Conservation (phyloP, 768 basidiomycete species). For the Leucogyrophana mollusca region DNA sequence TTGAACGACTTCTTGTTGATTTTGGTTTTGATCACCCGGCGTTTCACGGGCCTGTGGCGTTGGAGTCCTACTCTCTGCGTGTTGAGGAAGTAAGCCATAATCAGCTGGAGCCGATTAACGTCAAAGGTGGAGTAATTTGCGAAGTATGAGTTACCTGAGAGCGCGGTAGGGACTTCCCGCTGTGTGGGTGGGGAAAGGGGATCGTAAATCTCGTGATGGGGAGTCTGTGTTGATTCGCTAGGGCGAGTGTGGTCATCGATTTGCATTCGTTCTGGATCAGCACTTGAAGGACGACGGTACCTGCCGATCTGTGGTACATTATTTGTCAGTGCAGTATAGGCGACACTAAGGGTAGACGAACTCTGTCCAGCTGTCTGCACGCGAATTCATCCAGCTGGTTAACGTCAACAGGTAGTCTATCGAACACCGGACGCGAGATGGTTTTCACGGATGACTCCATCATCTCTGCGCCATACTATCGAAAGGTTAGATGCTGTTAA, state of each 20-base stretch:
- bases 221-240: neutral
- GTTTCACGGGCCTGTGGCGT: conserved; percentile 15
- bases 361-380: conserved; percentile 81
- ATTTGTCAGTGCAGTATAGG: too few species aligned
- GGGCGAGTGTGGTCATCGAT: conserved; percentile 14
- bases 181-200: neutral
- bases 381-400: conserved; percentile 84
- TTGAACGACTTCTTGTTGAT: conserved; percentile 57
- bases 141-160: too few species aligned
- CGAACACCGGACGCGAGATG: conserved; percentile 79
- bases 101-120: neutral
- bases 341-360: conserved; percentile 35
- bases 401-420: conserved; percentile 71
- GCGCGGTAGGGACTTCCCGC: too few species aligned
- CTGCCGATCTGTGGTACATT: conserved; percentile 40
- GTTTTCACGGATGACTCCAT: conserved; percentile 82
- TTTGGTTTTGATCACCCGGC: conserved; percentile 18
- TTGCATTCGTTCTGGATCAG: conserved; percentile 27
- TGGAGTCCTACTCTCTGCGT: conserved; percentile 19
- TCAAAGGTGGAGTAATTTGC: too few species aligned
- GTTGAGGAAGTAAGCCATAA: neutral
- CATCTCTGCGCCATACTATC: conserved; percentile 86
- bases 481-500: neutral
- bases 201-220: neutral
- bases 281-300: conserved; percentile 42